Conservation (phyloP, 2,329 filamentous ascomycete genomes). For the Colletotrichum cereale region DNA sequence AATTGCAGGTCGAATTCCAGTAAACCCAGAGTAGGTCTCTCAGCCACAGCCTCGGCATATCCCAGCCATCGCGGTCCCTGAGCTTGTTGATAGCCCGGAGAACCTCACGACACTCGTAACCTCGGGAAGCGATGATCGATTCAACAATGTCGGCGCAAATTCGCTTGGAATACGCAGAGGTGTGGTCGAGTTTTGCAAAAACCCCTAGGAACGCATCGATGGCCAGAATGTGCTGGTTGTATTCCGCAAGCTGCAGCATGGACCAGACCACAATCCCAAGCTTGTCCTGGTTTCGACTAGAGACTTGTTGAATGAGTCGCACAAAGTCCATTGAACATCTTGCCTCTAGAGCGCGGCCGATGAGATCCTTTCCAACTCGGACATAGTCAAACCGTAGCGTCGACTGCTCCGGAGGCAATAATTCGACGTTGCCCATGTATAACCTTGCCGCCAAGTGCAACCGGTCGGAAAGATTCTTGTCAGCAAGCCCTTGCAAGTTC, state of each 20-base stretch:
- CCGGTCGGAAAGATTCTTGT: not conserved
- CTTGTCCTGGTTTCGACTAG: constrained; percentile 1
- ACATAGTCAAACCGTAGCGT: constrained; percentile 15
- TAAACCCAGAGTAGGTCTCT: constrained; percentile 6
- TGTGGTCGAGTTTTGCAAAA: constrained; percentile 7
- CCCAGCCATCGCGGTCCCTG: constrained; percentile 25
- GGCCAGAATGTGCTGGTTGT: constrained; percentile 20
- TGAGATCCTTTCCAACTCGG: constrained; percentile 19
- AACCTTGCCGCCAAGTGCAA: constrained; percentile 11
- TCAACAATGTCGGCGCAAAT: constrained; percentile 18
- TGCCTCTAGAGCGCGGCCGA: constrained; percentile 8
- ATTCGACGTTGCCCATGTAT: constrained; percentile 27
- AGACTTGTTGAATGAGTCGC: constrained; percentile 19
- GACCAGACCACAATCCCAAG: constrained; percentile 15
- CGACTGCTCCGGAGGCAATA: not conserved
- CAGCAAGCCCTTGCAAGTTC: not conserved
- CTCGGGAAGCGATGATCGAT: constrained; percentile 21
- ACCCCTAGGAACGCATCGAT: constrained; percentile 34
- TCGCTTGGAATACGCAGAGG: constrained; percentile 9
- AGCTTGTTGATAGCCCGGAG: constrained; percentile 17
- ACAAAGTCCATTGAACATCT: not conserved
- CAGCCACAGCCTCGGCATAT: constrained; percentile 15
- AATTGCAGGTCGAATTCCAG: constrained; percentile 25
- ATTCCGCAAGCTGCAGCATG: constrained; percentile 20
- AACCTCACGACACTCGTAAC: constrained; percentile 29